Base-by-base conservation (phyloP, 768 basidiomycete genomes). In the Mycena albidolilacea region DNA sequence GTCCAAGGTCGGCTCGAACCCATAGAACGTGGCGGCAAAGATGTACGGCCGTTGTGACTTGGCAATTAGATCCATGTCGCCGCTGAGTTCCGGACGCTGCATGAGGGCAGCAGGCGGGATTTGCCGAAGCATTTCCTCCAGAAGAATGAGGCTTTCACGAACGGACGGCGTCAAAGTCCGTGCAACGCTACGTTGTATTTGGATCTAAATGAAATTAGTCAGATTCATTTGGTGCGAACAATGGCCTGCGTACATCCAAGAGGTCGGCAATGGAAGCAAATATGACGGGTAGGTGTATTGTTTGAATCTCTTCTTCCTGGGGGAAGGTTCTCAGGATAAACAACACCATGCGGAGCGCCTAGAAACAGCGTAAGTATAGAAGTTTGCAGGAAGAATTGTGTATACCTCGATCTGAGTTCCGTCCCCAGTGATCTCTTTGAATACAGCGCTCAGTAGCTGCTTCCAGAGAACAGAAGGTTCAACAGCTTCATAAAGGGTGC, bases 401-500 rank as follows among this genome's bases (percentile, higher is more conserved):
- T 81, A 39, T 75, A 92, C 93, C 85, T 93, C 91, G 39, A 82
- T 78, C 9, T 80, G 75, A 3, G 75, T 78, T 38, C 82, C 85
- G 69, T 86, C 83, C 5, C 86, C 86, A 3, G 79, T 79, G 17
- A 95, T 81, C 69, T 93, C 90, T 1, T 83, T 75, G 72, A 93
- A 84, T n/a, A 93, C 82, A 8, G 86, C 81, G 50, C 81, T 77
- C 64, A 95, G 86, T 0, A 99, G 78, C 58, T 91, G 88, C 76
- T 90, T 93, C 97, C 97, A 99, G 5, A 96, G 85, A 54, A 96
- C 85, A 66, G 90, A 89, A 3, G 97, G 98, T 72, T 99, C 98
- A 17, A 94, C 89, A n/a, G 95, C 93, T 81, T 99, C 97, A 75
- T 97, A 96, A 0, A 99, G 84, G 1, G 95, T 94, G 73, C 89